Base-by-base conservation (phyloP, 2,329 filamentous ascomycete genomes). In the Penicillium crustosum region DNA sequence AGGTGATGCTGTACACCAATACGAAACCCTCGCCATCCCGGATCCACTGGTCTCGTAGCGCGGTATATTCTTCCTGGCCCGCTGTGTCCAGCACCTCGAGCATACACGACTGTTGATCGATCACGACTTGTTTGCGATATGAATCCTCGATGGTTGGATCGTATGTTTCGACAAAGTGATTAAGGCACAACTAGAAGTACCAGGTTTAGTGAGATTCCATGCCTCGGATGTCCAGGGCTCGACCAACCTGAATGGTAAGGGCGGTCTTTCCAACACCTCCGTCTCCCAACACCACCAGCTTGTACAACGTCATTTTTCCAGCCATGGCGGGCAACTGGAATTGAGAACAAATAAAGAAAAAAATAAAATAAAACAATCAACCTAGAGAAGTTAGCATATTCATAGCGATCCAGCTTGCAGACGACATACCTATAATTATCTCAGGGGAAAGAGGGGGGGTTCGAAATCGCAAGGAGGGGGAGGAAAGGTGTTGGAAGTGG, bases 41-140 rank as follows among this genome's bases (percentile, higher is more conserved):
- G 75, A 97, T 97, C 93, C 93, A 97, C 80, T 97, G 94, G 75
- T 97, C 94, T 71, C 94, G 86, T 70, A 97, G 81, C 47, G 94
- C 94, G 63, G 93, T 97, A 78, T 97, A 99, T 79, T 99, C 94
- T 79, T 99, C 94, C 77, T 99, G 94, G 57, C 94, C 94, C 52
- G 94, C 94, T 54, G 94, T 99, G 79, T 99, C 94, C 70, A 97
- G 86, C 53, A 96, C 92, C 77, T 97, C 93, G 70, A 97, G 86
- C 93, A 97, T 97, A 81, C 93, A 97, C 44, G 93, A 92, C 76
- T 96, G 91, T 61, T 88, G 86, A 73, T 97, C 94, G 77, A 97
- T 97, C 72, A 96, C 83, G 55, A 87, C 85, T 74, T 87, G 85
- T 72, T 88, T 88, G 61, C 85, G 83, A 71, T 88, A 88, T 44